A percentile compares a stretch with the other conserved stretches of the same genome.
Conservation (phyloP, 2,329 filamentous ascomycete species). For the Fusarium sp. region DNA sequence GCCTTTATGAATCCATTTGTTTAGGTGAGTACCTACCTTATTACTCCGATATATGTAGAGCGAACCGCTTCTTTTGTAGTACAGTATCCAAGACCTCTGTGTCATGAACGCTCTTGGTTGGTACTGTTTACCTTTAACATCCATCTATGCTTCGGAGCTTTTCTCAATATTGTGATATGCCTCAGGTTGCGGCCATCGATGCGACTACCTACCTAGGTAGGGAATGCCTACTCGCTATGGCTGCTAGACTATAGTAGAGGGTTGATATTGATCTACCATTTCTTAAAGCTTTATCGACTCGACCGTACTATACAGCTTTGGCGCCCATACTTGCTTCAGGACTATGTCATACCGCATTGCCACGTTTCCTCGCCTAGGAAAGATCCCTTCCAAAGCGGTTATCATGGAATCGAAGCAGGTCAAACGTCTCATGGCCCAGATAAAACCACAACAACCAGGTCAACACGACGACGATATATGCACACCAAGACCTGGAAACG, state of each 20-base stretch:
- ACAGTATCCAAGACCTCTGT: no score
- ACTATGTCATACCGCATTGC: slow-evolving; percentile 1
- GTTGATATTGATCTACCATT: neutral
- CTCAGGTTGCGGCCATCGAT: no score
- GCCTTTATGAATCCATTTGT: no score
- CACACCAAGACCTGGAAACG: slow-evolving; percentile 24
- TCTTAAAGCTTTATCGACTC: neutral
- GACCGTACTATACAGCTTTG: neutral
- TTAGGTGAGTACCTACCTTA: no score
- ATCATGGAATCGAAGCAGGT: neutral
- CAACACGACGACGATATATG: slow-evolving; percentile 20
- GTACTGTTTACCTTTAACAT: no score
- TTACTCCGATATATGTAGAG: no score
- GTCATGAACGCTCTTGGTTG: no score
- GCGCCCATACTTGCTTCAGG: neutral
- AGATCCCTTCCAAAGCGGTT: neutral
- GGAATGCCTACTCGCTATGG: no score
- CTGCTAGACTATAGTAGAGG: neutral
- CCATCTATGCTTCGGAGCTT: no score
- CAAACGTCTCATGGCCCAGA: neutral
- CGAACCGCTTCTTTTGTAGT: no score
- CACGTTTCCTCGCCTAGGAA: slow-evolving; percentile 8
- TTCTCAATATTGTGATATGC: no score
- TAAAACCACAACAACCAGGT: slow-evolving; percentile 2
- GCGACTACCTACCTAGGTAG: no score